Evolutionary conservation across 1,284 basidiomycete genomes (phyloP), one percentile per base, ranked within the genome.

Genomic region (Clitocybe nebularis): DNA sequence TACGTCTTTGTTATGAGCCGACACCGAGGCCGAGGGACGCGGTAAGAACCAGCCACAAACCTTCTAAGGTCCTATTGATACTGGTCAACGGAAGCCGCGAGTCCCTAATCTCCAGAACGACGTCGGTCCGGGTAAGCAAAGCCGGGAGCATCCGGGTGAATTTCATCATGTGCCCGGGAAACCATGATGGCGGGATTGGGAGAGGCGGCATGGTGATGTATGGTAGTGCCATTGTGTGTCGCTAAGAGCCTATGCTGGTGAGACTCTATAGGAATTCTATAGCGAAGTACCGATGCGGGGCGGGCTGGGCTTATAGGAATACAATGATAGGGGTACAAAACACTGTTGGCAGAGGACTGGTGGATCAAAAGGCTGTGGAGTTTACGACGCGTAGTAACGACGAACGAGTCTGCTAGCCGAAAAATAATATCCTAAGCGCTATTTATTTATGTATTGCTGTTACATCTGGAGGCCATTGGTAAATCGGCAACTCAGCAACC

Each of bases 91-190:
- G 95, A 23, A 99, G 71, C 17, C 95, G 79, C 2, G 94, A 84
- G 66, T 99, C 95, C 52, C 95, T 77, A 14, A 94, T 84, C 69
- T 99, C 95, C 49, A 99, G 83, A 40, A 99, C 90, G 46, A 99
- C 80, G 58, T 92, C 91, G 39, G 89, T 93, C 51, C 81, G 82
- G 36, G 79, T 79, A 34, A 96, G 74, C 43, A 92, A 71, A 30
- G 77, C 68, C 8, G 91, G 89, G 25, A 96, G 74, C 62, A 81
- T 77, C 48, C 83, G 77, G 43, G 86, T 77, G 53, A 93, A 95
- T 59, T 84, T 77, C 62, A 84, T 85, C 95, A 98, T 99, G 67
- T 99, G 95, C 7, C 96, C 95, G 19, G 91, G 89, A 64, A 89
- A 96, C 94, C 94, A 98, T 69, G 92, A 93, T 40, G 89, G 87